Percentiles rank a stretch among this genome's conserved stretches.
phyloP scores from a whole-genome alignment of 257 asterid species.

The Thymus mandschuricus region DNA sequence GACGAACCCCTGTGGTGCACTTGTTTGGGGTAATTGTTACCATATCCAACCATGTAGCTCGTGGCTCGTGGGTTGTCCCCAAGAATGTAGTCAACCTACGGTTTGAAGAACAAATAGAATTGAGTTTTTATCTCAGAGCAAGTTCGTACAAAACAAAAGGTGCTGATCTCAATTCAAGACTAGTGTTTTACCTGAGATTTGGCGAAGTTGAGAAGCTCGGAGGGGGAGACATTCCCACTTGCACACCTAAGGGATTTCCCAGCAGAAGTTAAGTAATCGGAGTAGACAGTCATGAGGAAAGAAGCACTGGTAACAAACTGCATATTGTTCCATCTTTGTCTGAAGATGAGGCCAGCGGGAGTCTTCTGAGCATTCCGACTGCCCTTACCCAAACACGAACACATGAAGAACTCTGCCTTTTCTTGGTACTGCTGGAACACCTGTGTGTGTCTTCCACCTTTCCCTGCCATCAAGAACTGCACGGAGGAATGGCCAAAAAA shows the following conservation, averaged over 20 bases:
- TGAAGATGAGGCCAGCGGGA: constrained; percentile 88
- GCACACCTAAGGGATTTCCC: constrained; percentile 72
- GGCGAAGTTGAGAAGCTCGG: constrained; percentile 77
- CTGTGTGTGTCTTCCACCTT: constrained; percentile 56
- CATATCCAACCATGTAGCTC: constrained; percentile 98
- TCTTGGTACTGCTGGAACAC: constrained; percentile 68
- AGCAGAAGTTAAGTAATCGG: constrained; percentile 85
- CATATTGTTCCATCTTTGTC: constrained; percentile 97
- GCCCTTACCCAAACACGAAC: constrained; percentile 90
- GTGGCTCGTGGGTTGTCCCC: constrained; percentile 99
- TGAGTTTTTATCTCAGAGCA: background rate
- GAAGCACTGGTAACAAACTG: constrained; percentile 96
- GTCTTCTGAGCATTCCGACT: constrained; percentile 75
- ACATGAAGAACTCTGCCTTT: constrained; percentile 92
- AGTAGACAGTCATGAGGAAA: constrained; percentile 79
- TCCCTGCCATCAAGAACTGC: constrained; percentile 90
- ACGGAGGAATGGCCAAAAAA: background rate
- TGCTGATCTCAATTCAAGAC: background rate
- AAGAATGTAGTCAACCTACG: constrained; percentile 89
- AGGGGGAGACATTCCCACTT: constrained; percentile 58
- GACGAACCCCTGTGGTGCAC: constrained; percentile 98
- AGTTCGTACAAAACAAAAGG: background rate
- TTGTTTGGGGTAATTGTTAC: constrained; percentile 81
- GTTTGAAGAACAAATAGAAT: constrained; percentile 1
- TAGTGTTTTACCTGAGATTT: constrained; percentile 70